These are phyloP conservation scores for Babesia ovis DNA, from an alignment of 169 alveolate genomes.

Conservation along the genomic window DNA sequence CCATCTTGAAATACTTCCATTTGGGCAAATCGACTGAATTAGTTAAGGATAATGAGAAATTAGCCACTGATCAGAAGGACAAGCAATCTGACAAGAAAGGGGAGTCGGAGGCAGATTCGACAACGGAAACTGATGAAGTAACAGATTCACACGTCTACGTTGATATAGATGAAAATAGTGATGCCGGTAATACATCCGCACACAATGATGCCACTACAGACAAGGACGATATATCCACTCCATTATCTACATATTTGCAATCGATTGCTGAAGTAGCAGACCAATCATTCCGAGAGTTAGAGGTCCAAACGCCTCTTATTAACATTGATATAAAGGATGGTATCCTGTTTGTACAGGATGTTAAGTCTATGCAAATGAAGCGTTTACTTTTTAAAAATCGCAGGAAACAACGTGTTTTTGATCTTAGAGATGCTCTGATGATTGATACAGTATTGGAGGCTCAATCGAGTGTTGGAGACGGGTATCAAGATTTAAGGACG, in stretches of 20 bases:
- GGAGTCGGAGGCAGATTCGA: conserved; percentile 2
- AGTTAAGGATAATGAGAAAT: neutral
- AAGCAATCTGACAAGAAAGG: conserved; percentile 22
- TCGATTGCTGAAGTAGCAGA: neutral
- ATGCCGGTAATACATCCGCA: conserved; percentile 1
- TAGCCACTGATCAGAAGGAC: too few relatives aligned
- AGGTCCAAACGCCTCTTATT: conserved; percentile 13
- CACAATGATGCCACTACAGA: neutral
- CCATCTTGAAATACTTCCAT: neutral
- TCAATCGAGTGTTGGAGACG: conserved; percentile 4
- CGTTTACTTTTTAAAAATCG: neutral
- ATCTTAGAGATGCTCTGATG: conserved; percentile 14
- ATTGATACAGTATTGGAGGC: conserved; percentile 17
- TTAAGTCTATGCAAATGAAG: neutral
- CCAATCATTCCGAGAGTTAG: conserved; percentile 17
- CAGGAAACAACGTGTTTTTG: conserved; percentile 19
- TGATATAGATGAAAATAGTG: neutral
- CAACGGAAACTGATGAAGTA: neutral
- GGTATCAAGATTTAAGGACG: conserved; percentile 20
- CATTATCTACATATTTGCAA: neutral
- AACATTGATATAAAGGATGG: conserved; percentile 9
- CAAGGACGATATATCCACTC: neutral
- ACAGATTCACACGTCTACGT: conserved; percentile 5
- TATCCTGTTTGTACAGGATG: conserved; percentile 6
- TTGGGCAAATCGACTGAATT: neutral